Conservation (phyloP, 441 rosid genomes). For the Cnidoscolus chayamansa region DNA sequence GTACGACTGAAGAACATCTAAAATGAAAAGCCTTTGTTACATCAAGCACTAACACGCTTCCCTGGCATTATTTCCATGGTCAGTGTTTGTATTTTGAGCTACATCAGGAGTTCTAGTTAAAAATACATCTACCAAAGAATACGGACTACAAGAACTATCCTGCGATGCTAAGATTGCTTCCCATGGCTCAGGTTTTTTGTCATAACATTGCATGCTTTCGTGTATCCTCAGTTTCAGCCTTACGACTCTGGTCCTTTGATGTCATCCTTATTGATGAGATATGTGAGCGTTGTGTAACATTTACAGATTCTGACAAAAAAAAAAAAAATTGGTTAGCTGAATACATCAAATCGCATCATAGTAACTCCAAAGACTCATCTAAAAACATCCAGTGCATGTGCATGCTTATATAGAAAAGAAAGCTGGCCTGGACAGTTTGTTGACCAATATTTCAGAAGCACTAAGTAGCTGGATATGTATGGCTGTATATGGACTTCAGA, state of each 20-base stretch:
- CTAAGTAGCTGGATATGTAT: neutral
- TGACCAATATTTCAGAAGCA: neutral
- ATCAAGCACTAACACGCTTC: neutral
- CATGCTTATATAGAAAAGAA: neutral
- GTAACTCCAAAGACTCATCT: too few relatives aligned
- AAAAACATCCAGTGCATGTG: neutral
- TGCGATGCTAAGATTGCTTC: neutral
- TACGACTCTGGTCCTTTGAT: conserved; percentile 9
- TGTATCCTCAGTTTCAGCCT: neutral
- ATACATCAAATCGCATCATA: too few relatives aligned
- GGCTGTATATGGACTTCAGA: neutral
- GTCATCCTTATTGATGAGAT: conserved; percentile 12
- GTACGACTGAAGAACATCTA: too few relatives aligned
- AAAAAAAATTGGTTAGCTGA: neutral
- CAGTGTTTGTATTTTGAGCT: neutral
- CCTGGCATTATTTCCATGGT: conserved; percentile 1
- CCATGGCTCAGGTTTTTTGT: neutral
- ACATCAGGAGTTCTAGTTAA: neutral
- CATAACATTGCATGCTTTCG: neutral
- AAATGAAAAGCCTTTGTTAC: too few relatives aligned
- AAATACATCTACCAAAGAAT: conserved; percentile 4
- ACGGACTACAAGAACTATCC: neutral
- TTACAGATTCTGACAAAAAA: neutral
- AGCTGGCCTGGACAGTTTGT: neutral
- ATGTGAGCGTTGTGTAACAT: neutral